phyloP scores from a whole-genome alignment of 495 filamentous ascomycete species.

The Trichoderma virens region DNA sequence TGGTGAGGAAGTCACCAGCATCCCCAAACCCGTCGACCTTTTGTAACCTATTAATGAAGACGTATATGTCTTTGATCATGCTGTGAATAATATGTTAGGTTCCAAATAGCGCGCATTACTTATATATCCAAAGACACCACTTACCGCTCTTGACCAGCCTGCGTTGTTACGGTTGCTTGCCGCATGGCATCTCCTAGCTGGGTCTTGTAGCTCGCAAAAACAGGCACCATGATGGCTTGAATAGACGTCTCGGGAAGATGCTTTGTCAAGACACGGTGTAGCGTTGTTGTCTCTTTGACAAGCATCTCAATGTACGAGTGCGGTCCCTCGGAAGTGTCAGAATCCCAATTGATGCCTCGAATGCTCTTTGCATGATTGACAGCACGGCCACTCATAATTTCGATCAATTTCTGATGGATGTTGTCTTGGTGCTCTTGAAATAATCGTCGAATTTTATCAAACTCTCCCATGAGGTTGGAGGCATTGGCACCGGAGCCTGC shows the following conservation, averaged over 20 bases:
- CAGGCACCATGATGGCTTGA: constrained; percentile 78
- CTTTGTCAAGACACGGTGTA: constrained; percentile 82
- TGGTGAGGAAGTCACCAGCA: constrained; percentile 57
- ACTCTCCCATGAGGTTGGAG: constrained; percentile 65
- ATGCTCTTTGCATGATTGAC: constrained; percentile 64
- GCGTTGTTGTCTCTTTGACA: constrained; percentile 76
- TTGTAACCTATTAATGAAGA: constrained; percentile 63
- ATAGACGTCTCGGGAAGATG: constrained; percentile 75
- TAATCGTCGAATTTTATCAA: constrained; percentile 82
- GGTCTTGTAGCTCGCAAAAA: constrained; percentile 79
- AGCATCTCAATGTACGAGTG: constrained; percentile 88
- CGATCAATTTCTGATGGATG: constrained; percentile 92
- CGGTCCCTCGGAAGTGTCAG: constrained; percentile 22
- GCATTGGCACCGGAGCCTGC: constrained; percentile 43
- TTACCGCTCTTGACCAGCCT: constrained; percentile 65
- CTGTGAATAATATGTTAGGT: constrained; percentile 35
- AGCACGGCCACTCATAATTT: constrained; percentile 85
- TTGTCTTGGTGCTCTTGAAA: constrained; percentile 89
- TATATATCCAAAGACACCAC: constrained; percentile 16
- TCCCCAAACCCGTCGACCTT: constrained; percentile 76
- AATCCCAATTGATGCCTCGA: constrained; percentile 70
- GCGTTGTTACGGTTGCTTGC: constrained; percentile 56
- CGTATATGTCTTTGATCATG: constrained; percentile 71
- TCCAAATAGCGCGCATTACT: background rate
- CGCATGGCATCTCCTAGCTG: constrained; percentile 72